Evolutionary conservation across 345 rosid genomes (phyloP).

Genomic region (Corchorus capsularis): DNA sequence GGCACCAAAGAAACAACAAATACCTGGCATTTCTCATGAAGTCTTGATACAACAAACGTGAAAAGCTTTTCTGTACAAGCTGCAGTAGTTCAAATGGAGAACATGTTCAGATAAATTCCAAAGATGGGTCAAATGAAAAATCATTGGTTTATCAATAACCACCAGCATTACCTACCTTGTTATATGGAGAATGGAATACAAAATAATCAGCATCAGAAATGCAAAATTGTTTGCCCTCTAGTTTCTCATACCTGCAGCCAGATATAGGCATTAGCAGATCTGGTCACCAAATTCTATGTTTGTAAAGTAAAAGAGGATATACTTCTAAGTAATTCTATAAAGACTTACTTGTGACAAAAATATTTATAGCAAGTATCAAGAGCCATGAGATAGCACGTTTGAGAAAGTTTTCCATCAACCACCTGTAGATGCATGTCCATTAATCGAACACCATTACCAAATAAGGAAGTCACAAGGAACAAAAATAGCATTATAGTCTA

Average conservation of each 20-base stretch:
- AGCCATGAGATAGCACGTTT: conserved; percentile 98
- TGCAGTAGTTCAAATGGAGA: conserved; percentile 41
- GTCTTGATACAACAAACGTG: conserved; percentile 89
- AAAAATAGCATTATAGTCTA: not conserved
- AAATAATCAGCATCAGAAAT: conserved; percentile 74
- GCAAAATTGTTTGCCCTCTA: conserved; percentile 81
- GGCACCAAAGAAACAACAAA: conserved; percentile 23
- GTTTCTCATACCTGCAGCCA: conserved; percentile 74
- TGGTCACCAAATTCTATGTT: conserved; percentile 12
- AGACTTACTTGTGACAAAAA: conserved; percentile 78
- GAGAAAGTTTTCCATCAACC: conserved; percentile 98
- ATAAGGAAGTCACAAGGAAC: not conserved
- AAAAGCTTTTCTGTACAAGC: conserved; percentile 99
- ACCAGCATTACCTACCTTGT: conserved; percentile 59
- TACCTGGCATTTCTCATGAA: conserved; percentile 84
- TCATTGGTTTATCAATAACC: not conserved
- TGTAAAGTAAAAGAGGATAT: conserved; percentile 9
- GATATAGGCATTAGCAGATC: conserved; percentile 10
- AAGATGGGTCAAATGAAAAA: not conserved
- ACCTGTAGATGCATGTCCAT: conserved; percentile 54
- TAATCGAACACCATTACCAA: not conserved
- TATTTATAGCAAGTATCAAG: conserved; percentile 88
- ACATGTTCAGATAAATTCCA: conserved; percentile 8
- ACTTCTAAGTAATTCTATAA: not conserved
- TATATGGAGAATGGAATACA: conserved; percentile 98